These are phyloP conservation scores for Fistulinella cinereoalba DNA, from an alignment of 1,284 basidiomycete genomes.

Conservation along the genomic window DNA sequence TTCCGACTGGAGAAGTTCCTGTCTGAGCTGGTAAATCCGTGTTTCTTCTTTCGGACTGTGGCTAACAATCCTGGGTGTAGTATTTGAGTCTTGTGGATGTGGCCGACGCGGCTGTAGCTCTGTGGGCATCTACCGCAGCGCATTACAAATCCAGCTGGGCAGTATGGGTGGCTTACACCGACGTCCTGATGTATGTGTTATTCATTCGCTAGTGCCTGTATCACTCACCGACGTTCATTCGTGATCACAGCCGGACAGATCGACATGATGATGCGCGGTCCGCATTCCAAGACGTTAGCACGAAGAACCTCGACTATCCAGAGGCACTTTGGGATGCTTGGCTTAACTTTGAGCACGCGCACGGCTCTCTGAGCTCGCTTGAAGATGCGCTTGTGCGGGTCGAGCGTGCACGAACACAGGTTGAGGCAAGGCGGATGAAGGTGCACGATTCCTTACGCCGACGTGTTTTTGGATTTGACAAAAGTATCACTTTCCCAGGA, in stretches of 20 bases:
- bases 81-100: constrained; percentile 50
- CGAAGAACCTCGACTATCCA: constrained; percentile 85
- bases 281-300: constrained; percentile 61
- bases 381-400: constrained; percentile 68
- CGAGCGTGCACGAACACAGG: constrained; percentile 60
- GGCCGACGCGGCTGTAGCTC: constrained; percentile 49
- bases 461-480: neutral
- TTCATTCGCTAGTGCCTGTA: too few relatives aligned
- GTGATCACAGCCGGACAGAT: constrained; percentile 48
- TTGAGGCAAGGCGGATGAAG: constrained; percentile 65
- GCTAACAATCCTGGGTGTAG: constrained; percentile 21
- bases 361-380: constrained; percentile 72
- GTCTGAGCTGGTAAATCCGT: constrained; percentile 60
- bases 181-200: constrained; percentile 68
- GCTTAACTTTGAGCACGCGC: constrained; percentile 79
- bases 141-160: constrained; percentile 69
- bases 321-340: constrained; percentile 90
- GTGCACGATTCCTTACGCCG: constrained; percentile 36
- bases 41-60: neutral
- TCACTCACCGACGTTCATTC: neutral
- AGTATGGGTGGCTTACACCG: constrained; percentile 67
- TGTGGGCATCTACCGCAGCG: constrained; percentile 64
- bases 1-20: constrained; percentile 82
- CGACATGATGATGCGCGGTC: constrained; percentile 60
- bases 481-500: constrained; percentile 41